Conservation (phyloP, 345 rosid genomes). For the Erysimum cheiranthoides region DNA sequence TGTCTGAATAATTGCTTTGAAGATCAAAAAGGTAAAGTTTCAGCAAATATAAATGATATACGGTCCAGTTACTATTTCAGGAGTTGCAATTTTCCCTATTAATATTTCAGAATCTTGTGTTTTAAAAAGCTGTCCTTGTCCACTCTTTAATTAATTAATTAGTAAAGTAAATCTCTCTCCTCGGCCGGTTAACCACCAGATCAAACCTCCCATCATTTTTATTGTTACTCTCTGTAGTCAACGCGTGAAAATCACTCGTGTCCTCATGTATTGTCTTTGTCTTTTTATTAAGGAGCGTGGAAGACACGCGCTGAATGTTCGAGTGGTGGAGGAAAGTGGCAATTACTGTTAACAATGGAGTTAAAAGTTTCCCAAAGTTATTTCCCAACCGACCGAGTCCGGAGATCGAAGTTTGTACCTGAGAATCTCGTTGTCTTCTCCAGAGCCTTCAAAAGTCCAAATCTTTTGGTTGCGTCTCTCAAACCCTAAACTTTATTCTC, state of each 20-base stretch:
- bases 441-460: slow-evolving; percentile 37
- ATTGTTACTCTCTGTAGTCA: not conserved
- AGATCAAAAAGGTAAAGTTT: slow-evolving; percentile 23
- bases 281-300: not conserved
- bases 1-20: slow-evolving; percentile 30
- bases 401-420: slow-evolving; percentile 42
- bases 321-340: slow-evolving; percentile 8
- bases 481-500: slow-evolving; percentile 35
- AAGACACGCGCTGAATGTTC: not conserved
- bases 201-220: not conserved
- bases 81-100: not conserved
- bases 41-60: slow-evolving; percentile 2
- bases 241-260: not conserved
- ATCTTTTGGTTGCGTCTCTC: slow-evolving; percentile 31
- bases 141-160: slow-evolving; percentile 3
- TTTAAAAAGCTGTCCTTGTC: slow-evolving; percentile 22
- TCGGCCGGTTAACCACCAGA: slow-evolving; percentile 31
- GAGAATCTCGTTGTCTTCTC: slow-evolving; percentile 46
- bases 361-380: slow-evolving; percentile 15
- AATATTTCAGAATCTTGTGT: slow-evolving; percentile 21
- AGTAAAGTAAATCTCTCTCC: slow-evolving; percentile 1
- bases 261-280: not conserved
- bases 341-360: slow-evolving; percentile 33
- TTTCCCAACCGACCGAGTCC: slow-evolving; percentile 30
- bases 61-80: slow-evolving; percentile 34